Evolutionary conservation across 306 rosid genomes (phyloP).

Genomic region (Dalbergia cultrata): DNA sequence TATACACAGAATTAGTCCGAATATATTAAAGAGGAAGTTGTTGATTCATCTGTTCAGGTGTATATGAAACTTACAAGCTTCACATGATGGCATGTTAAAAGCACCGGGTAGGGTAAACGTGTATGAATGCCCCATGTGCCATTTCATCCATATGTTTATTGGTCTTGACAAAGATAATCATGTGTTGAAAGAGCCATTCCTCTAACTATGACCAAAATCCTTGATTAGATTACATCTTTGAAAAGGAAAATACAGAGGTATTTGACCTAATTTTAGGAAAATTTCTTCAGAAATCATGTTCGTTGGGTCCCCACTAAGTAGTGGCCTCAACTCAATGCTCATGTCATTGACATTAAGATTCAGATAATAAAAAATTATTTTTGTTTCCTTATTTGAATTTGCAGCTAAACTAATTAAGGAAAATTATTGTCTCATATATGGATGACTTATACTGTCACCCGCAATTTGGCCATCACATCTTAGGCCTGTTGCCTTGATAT

Average conservation of each 20-base stretch:
- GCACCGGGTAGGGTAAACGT: constrained; percentile 57
- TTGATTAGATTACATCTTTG: constrained; percentile 56
- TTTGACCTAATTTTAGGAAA: constrained; percentile 56
- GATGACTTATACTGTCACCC: constrained; percentile 49
- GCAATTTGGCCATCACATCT: constrained; percentile 51
- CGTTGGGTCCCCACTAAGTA: constrained; percentile 66
- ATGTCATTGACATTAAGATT: constrained; percentile 50
- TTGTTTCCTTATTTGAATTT: constrained; percentile 9
- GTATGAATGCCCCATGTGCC: constrained; percentile 57
- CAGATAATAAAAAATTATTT: constrained; percentile 33
- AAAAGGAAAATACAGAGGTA: constrained; percentile 52
- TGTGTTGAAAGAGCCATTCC: constrained; percentile 54
- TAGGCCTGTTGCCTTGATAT: constrained; percentile 34
- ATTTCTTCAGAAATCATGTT: constrained; percentile 55
- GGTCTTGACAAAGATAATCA: constrained; percentile 34
- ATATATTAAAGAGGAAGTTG: not conserved
- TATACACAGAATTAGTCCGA: not conserved
- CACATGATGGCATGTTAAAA: constrained; percentile 57
- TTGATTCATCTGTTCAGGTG: constrained; percentile 17
- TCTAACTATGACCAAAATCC: constrained; percentile 57
- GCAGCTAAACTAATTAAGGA: constrained; percentile 27
- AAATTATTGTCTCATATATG: constrained; percentile 47
- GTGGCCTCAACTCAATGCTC: constrained; percentile 49
- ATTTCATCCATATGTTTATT: constrained; percentile 27
- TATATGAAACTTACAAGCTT: not conserved